phyloP scores from a whole-genome alignment of 176 grass and related monocot genomes.

The Aegilops longissima region DNA sequence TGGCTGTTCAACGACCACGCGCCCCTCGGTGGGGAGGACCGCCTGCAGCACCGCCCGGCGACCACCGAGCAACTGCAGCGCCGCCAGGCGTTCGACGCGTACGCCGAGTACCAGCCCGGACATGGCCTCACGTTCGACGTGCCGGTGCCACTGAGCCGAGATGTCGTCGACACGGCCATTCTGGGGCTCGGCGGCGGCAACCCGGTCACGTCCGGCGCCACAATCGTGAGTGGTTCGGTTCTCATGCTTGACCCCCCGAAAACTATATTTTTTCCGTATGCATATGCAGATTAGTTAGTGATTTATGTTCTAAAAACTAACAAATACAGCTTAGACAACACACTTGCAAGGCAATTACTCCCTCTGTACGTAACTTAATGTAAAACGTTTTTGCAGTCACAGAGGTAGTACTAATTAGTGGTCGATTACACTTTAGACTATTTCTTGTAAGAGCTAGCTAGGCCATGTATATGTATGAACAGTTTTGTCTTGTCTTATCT shows the following conservation, averaged over 20 bases:
- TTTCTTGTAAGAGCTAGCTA: background rate
- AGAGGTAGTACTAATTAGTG: background rate
- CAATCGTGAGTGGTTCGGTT: constrained; percentile 56
- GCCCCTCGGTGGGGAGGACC: constrained; percentile 7
- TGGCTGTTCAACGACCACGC: constrained; percentile 56
- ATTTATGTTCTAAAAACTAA: background rate
- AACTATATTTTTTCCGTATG: background rate
- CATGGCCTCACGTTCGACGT: constrained; percentile 49
- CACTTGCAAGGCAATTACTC: background rate
- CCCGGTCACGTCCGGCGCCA: constrained; percentile 30
- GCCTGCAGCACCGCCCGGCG: constrained; percentile 42
- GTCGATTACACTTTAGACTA: constrained; percentile 1
- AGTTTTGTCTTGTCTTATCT: background rate
- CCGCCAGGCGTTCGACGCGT: constrained; percentile 49
- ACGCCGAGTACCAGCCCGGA: constrained; percentile 42
- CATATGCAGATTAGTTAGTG: background rate
- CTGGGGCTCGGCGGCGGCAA: constrained; percentile 16
- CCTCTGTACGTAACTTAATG: too few relatives aligned
- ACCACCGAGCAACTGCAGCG: constrained; percentile 21
- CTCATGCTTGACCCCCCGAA: background rate
- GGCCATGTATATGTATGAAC: background rate
- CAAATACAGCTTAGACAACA: too few relatives aligned
- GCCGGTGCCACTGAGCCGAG: constrained; percentile 41
- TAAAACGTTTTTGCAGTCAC: too few relatives aligned
- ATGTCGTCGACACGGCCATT: constrained; percentile 22